Evolutionary conservation across 2,329 filamentous ascomycete species (phyloP), one percentile per base, ranked within the genome.

Genomic region (Bimuria novae-zelandiae): DNA sequence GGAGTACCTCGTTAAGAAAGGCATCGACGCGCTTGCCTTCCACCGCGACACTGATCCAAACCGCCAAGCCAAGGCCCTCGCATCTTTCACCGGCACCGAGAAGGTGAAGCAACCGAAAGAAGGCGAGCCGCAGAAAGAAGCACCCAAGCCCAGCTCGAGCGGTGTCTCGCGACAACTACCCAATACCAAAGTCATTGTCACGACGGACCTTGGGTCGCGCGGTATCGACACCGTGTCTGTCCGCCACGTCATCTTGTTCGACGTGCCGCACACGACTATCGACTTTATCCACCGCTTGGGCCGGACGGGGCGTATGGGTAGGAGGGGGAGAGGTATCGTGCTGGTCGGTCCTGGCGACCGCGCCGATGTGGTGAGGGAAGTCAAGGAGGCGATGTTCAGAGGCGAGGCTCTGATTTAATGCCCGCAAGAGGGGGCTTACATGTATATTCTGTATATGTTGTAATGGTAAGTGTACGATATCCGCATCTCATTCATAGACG

Each of bases 201-300:
- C 92, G 11, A 99, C 94, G 0, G 94, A 99, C 73, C 77, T 99
- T 52, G 91, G 90, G 4, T 96, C 92, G 5, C 80, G 94, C 62
- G 94, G 94, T 57, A 96, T 99, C 64, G 94, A 99, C 73, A 99
- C 94, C 0, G 77, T 97, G 25, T 89, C 90, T 16, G 93, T 97
- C 16, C 84, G 90, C 52, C 90, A 96, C 62, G 94, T 99, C 47
- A 88, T 99, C 49, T 77, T 99, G 22, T 97, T 96, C 73, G 92
- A 99, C 71, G 93, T 99, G n/a, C 94, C 94, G 4, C 93, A 97
- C 70, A 96, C 90, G 0, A 96, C 92, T 0, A 95, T 99, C 55
- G 95, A 99, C 74, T 99, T 99, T 67, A 97, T 99, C 67, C 95
- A 99, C 75, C 88, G 95, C 14, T 84, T 97, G 4, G 94, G 94